phyloP scores from a whole-genome alignment of 2,329 filamentous ascomycete species.

The Fusarium subtropicale region DNA sequence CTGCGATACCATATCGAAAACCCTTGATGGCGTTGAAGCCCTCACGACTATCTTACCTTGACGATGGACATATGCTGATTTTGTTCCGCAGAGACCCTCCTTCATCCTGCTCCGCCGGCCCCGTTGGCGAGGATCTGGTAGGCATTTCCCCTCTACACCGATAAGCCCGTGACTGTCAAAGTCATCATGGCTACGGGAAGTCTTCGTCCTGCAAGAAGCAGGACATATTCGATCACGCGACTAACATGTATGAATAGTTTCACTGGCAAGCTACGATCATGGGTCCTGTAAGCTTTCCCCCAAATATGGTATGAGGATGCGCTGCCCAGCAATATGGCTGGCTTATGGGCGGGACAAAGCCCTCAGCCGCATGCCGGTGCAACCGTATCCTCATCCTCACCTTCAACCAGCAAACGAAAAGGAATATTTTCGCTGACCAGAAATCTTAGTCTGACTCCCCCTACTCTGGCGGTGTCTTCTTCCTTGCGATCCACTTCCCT shows the following conservation, averaged over 20 bases:
- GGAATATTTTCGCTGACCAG: slow-evolving; percentile 47
- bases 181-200: slow-evolving; percentile 31
- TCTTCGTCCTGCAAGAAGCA: background rate
- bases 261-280: slow-evolving; percentile 99
- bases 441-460: slow-evolving; percentile 85
- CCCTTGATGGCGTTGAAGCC: slow-evolving; percentile 23
- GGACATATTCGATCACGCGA: slow-evolving; percentile 13
- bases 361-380: slow-evolving; percentile 28
- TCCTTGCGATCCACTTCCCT: slow-evolving; percentile 98
- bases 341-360: slow-evolving; percentile 33
- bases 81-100: slow-evolving; percentile 82
- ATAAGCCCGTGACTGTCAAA: slow-evolving; percentile 36
- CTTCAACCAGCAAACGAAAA: background rate
- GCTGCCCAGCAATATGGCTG: slow-evolving; percentile 17
- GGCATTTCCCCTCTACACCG: slow-evolving; percentile 56
- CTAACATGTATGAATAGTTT: slow-evolving; percentile 71
- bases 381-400: slow-evolving; percentile 21
- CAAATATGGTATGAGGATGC: slow-evolving; percentile 4
- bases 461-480: slow-evolving; percentile 98
- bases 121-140: slow-evolving; percentile 98
- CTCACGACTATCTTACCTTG: background rate
- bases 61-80: slow-evolving; percentile 38
- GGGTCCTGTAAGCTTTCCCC: slow-evolving; percentile 82
- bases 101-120: slow-evolving; percentile 97
- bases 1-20: slow-evolving; percentile 23